Base-by-base conservation (phyloP, 192 early-diverging fungal species). In the Backusella psychrophila region DNA sequence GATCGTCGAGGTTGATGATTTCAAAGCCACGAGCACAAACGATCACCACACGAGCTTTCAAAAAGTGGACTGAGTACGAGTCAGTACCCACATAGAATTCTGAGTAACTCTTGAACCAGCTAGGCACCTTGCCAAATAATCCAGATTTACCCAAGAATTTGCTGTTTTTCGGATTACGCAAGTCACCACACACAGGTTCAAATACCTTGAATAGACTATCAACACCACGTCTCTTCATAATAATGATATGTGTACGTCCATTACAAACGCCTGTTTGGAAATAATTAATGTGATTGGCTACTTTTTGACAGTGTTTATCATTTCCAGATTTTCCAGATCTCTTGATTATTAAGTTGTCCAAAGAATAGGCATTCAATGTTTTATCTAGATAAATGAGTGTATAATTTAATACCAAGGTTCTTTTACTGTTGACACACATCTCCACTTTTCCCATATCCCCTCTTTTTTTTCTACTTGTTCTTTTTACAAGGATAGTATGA, bases 61-160 rank as follows among this genome's bases (percentile, higher is more conserved):
- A 82, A 74, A 95, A 96, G 79, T 96, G 93, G 66, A 98, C 85
- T 21, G 92, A 92, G 34, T 87, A 92, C 9, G 93, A 89, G 82
- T 98, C 96, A 29, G 93, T 87, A 26, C 95, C 94, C 82, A 98
- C 92, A 78, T 97, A 98, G 79, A 96, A 96, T 78, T 98, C 95
- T 90, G 75, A 75, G 42, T 75, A 75, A 8, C 52, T 33, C 56
- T 77, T 77, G 67, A 81, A 81, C 80, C 80, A 81, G n/a, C 53
- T 33, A 15, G 72, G 76, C 26, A 52, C 35, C 29, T 75, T 74
- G 19, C 63, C 39, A 35, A 81, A 75, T 44, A 81, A 75, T 4
- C 80, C 73, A 17, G 80, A 53, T 44, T 77, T 77, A 4, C 46
- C 63, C 26, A 81, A 69, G 59, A 78, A 78, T 53, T 77, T 77